Evolutionary conservation across 2,329 filamentous ascomycete species (phyloP), one percentile per base, ranked within the genome.

Genomic region (Beauveria varroae): DNA sequence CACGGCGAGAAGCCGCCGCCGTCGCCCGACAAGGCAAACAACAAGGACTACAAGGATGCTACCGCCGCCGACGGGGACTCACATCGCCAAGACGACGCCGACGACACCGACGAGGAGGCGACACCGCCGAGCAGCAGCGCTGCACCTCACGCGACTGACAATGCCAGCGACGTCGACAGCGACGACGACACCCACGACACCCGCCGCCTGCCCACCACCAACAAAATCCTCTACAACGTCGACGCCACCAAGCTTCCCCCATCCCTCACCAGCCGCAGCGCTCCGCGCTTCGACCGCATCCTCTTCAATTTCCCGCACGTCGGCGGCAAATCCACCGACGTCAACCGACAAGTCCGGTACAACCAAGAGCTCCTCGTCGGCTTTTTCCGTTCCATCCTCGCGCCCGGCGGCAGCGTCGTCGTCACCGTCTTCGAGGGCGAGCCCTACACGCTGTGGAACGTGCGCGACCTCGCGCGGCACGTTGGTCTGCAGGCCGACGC

Each of bases 241-340:
- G 89, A 93, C 73, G 90, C 87, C 1, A 86, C 81, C 49, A 88
- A 74, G 62, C 80, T 88, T 70, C 78, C 78, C 30, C 72, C 78
- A 37, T 68, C 70, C n/a, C 81, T 79, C 68, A 65, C 68, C 64
- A 37, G 34, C 34, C 34, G 34, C 5, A 37, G 34, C 71, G 70
- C 46, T 63, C 60, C 40, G 60, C 62, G 60, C 73, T 74, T 89
- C 80, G 87, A 96, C 73, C 83, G 86, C 61, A 87, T 98, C 64
- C 81, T 93, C 66, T 99, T 98, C 84, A 96, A 97, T 79, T 99
- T 99, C 74, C 95, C 95, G 41, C 95, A 99, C 77, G 89, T 96
- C 3, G 95, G 95, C 65, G 95, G 95, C 51, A 87, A 96, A 69
- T 89, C 86, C 65, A 98, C 89, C 67, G 93, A 98, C 76, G 89